phyloP scores from a whole-genome alignment of 495 filamentous ascomycete genomes.

The Tuber brumale region DNA sequence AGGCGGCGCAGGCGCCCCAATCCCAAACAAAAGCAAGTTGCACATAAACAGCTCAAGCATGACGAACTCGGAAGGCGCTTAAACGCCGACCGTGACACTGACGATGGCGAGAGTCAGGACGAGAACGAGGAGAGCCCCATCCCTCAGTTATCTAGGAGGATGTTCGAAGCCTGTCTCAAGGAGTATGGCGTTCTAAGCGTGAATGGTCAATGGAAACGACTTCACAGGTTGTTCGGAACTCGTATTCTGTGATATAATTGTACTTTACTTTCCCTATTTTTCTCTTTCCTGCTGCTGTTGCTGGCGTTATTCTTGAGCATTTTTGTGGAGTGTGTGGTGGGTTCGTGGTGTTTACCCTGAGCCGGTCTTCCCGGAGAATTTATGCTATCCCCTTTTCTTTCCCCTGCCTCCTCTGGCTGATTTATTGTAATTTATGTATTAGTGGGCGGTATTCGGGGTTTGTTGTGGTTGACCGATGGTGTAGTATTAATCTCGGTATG shows the following conservation, averaged over 20 bases:
- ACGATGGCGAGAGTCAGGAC: conserved; percentile 30
- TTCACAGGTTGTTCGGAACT: conserved; percentile 50
- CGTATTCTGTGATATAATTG: conserved; percentile 39
- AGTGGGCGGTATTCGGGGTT: neutral
- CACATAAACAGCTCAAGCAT: conserved; percentile 18
- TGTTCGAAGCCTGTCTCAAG: conserved; percentile 47
- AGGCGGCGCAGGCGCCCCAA: conserved; percentile 4
- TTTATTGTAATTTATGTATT: neutral
- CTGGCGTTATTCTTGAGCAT: neutral
- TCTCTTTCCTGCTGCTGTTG: neutral
- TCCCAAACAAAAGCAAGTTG: conserved; percentile 34
- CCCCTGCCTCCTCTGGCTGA: too few species aligned
- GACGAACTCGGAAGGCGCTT: conserved; percentile 24
- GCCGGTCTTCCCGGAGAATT: neutral
- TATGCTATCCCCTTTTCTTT: neutral
- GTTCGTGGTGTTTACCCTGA: neutral
- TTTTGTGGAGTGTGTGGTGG: neutral
- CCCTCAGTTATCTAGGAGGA: conserved; percentile 12
- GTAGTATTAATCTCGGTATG: neutral
- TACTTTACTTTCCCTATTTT: neutral
- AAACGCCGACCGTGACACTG: conserved; percentile 24
- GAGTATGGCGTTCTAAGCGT: conserved; percentile 50
- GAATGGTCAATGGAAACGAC: conserved; percentile 47
- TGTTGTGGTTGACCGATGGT: neutral
- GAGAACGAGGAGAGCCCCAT: neutral